phyloP scores from a whole-genome alignment of 495 filamentous ascomycete species.

The Thermothielavioides terrestris region DNA sequence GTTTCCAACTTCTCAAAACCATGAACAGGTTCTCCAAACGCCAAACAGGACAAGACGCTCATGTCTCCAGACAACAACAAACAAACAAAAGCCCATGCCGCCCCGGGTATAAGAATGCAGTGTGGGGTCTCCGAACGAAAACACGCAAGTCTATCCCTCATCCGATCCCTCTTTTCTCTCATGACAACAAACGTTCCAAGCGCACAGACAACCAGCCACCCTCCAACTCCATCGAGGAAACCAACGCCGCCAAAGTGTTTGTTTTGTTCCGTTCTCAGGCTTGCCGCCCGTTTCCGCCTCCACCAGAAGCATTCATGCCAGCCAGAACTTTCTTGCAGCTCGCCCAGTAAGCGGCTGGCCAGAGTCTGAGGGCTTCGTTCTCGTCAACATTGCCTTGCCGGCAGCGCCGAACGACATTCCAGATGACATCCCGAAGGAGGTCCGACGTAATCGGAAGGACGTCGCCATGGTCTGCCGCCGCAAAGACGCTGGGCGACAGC shows the following conservation, averaged over 20 bases:
- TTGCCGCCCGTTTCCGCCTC: background rate
- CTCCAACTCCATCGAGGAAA: background rate
- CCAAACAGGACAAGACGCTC: background rate
- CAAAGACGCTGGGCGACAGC: conserved; percentile 33
- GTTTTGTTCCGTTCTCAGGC: background rate
- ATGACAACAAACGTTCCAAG: background rate
- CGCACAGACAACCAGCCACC: background rate
- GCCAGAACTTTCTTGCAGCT: conserved; percentile 42
- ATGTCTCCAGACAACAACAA: background rate
- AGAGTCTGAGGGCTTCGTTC: conserved; percentile 54
- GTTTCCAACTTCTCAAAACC: background rate
- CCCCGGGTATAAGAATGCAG: conserved; percentile 7
- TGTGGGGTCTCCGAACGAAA: conserved; percentile 4
- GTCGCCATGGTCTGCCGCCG: conserved; percentile 37
- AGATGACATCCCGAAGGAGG: conserved; percentile 64
- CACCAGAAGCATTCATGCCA: background rate
- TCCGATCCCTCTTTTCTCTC: background rate
- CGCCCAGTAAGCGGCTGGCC: conserved; percentile 51
- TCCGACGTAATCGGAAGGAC: conserved; percentile 68
- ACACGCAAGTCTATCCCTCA: background rate
- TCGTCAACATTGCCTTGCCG: conserved; percentile 59
- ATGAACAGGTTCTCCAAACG: background rate
- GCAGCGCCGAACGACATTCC: conserved; percentile 68
- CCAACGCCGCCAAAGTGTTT: too few relatives aligned
- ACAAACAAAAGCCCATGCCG: background rate